A percentile compares a stretch with the other conserved stretches of the same genome.
Conservation (phyloP, 192 early-diverging fungal genomes). For the Coemansia sp. region DNA sequence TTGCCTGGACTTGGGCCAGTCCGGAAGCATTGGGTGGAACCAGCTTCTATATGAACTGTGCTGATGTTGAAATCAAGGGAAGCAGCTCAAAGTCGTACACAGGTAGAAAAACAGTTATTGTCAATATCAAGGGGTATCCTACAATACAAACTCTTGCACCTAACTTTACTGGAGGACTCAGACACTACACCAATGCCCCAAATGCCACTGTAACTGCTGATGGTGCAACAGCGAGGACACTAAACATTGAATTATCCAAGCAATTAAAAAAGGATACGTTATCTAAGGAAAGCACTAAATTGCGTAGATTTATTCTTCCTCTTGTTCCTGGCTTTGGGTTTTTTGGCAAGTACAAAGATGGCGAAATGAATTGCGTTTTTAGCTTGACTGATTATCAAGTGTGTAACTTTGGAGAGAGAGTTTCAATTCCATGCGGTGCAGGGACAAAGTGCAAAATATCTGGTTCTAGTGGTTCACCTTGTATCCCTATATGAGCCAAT, state of each 20-base stretch:
- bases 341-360: constrained; percentile 18
- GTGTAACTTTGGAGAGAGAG: constrained; percentile 31
- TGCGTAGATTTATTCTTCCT: background rate
- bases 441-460: constrained; percentile 21
- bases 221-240: constrained; percentile 15
- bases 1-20: constrained; percentile 66
- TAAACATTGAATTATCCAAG: no score
- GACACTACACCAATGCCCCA: constrained; percentile 25
- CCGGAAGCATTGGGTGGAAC: constrained; percentile 68
- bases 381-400: constrained; percentile 26
- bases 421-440: constrained; percentile 13
- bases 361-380: constrained; percentile 20
- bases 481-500: no score
- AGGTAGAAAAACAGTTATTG: constrained; percentile 42
- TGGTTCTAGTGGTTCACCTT: no score
- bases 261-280: no score
- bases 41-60: constrained; percentile 56
- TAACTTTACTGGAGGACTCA: constrained; percentile 30
- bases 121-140: constrained; percentile 38
- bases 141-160: constrained; percentile 52
- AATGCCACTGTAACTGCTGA: constrained; percentile 29
- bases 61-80: constrained; percentile 65
- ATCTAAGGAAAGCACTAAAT: constrained; percentile 1
- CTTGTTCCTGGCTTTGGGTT: background rate
- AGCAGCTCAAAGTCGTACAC: constrained; percentile 34